Conservation (phyloP, 139 green algal species). For the Microglena sp. region DNA sequence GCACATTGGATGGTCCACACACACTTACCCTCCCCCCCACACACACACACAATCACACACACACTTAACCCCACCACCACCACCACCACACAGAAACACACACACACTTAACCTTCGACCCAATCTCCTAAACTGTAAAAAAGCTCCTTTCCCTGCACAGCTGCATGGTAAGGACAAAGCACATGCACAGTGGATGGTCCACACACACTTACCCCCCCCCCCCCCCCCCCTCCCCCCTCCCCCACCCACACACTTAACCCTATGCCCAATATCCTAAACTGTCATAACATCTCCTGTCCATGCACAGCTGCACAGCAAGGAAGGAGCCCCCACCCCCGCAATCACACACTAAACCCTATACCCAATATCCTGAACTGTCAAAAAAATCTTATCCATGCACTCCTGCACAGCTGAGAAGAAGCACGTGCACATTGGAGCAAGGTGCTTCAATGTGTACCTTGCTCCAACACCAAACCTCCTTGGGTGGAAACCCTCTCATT, state of each 20-base stretch:
- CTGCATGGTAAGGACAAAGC: not conserved
- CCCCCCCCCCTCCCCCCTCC: too few relatives aligned
- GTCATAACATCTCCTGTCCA: too few relatives aligned
- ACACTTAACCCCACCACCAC: not conserved
- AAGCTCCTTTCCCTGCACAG: not conserved
- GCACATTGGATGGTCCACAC: too few relatives aligned
- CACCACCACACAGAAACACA: not conserved
- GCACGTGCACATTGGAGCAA: constrained; percentile 6
- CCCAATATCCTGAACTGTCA: not conserved
- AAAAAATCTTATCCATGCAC: not conserved
- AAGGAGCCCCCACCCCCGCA: not conserved
- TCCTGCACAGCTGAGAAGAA: not conserved
- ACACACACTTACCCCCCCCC: not conserved
- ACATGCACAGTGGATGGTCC: not conserved
- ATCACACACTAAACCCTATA: not conserved
- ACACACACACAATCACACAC: not conserved
- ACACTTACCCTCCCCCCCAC: too few relatives aligned
- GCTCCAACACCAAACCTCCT: too few relatives aligned
- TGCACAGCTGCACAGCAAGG: too few relatives aligned
- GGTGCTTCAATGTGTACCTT: too few relatives aligned
- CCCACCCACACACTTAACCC: not conserved
- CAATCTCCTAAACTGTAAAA: too few relatives aligned
- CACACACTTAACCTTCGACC: too few relatives aligned
- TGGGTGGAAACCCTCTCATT: too few relatives aligned
- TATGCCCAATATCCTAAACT: too few relatives aligned